Evolutionary conservation across 768 basidiomycete genomes (phyloP), one percentile per base, ranked within the genome.

Genomic region (Leccinum boreale): DNA sequence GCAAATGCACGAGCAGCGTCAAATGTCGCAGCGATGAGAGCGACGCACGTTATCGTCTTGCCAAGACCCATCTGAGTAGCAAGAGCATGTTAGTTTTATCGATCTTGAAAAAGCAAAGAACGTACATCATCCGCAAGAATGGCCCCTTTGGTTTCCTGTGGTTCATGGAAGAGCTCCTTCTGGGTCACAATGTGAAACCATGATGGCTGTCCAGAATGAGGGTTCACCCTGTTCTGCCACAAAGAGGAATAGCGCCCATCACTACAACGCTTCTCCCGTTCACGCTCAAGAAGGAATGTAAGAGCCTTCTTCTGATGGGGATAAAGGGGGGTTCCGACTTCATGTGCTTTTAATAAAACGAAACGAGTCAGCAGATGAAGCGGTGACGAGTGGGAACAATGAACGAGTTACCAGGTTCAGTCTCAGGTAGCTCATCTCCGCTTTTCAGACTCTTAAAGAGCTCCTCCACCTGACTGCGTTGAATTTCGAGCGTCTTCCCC

Each of bases 221-320:
- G 78, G 61, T 85, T 83, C 48, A 67, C 63, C 49, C 84, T 75
- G 56, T 69, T 66, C 60, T 89, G 85, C 90, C 90, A 93, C 42
- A 93, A 71, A 8, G 89, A 87, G 14, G 86, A 85, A 65, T 80
- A 83, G 59, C 74, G 81, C 63, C 89, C 90, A 73, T 83, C 80
- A 46, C 74, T 64, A 36, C 78, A 77, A 33, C 74, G 70, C 59
- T 75, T 79, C 73, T 92, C 90, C 60, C 85, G 81, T 71, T 90
- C 87, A 69, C 97, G 84, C 67, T 97, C 92, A 19, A 98, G 79
- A 51, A 99, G 78, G 74, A 99, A 99, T 2, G 96, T 94, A 19
- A 99, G 79, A 23, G 96, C 97, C 73, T 96, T 96, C 76, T 94
- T 96, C 76, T 99, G 97, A 78, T 99, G 97, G 19, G 96, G 93